These are phyloP conservation scores for Myxozyma geophila DNA, from an alignment of 805 yeast genomes.

Conservation along the genomic window DNA sequence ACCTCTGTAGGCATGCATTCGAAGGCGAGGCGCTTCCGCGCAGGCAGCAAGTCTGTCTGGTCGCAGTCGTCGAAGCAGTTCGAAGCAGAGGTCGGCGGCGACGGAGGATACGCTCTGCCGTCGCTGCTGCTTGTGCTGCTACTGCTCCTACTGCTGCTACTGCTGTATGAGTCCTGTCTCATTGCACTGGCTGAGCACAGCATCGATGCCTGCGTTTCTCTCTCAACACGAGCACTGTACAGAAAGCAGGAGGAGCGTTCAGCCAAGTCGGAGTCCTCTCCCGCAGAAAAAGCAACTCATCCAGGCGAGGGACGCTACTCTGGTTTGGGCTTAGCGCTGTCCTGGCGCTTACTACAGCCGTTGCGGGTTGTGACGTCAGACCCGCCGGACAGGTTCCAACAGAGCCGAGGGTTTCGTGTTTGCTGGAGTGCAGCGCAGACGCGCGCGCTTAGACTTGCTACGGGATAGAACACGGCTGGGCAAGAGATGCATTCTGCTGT, in stretches of 20 bases:
- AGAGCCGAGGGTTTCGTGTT: no score
- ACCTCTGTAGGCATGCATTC: constrained; percentile 21
- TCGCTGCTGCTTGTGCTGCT: not conserved
- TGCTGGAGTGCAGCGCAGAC: no score
- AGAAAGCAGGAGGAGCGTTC: not conserved
- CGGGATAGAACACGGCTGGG: no score
- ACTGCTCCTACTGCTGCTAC: not conserved
- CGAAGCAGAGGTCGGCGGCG: constrained; percentile 18
- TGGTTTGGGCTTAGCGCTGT: not conserved
- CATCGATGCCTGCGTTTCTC: not conserved
- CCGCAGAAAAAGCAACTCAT: not conserved
- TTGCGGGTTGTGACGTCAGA: not conserved
- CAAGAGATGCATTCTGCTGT: no score
- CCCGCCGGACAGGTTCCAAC: not conserved
- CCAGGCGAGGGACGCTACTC: not conserved
- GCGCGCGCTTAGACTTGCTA: no score
- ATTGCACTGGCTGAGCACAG: not conserved
- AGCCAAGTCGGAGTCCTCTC: not conserved
- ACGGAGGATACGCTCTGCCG: constrained; percentile 5
- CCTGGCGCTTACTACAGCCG: not conserved
- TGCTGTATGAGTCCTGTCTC: not conserved
- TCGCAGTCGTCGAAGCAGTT: constrained; percentile 14
- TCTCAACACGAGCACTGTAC: not conserved
- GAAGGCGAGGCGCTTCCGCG: constrained; percentile 9
- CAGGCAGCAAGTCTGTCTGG: not conserved